phyloP scores from a whole-genome alignment of 345 rosid genomes.

The Pistacia vera region DNA sequence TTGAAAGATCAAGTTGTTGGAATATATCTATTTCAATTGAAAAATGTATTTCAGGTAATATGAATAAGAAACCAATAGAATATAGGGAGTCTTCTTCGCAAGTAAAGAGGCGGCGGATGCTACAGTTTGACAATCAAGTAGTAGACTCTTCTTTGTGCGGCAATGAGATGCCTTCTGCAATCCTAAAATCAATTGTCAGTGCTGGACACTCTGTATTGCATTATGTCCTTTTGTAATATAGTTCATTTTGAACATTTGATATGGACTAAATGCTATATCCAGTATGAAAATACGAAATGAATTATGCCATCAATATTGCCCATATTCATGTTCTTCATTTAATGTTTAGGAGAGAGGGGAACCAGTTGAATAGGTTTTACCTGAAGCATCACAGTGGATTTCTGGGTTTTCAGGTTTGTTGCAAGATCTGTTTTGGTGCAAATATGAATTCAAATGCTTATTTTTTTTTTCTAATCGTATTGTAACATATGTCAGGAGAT shows the following conservation, averaged over 20 bases:
- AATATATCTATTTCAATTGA: constrained; percentile 21
- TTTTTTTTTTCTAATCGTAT: constrained; percentile 13
- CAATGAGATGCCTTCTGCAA: constrained; percentile 63
- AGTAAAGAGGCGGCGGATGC: constrained; percentile 87
- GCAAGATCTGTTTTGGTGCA: constrained; percentile 5
- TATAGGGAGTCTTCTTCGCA: constrained; percentile 52
- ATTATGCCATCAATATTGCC: background rate
- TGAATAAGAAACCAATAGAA: constrained; percentile 53
- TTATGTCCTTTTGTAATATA: background rate
- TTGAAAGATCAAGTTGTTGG: background rate
- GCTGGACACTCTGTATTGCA: constrained; percentile 8
- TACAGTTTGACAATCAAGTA: constrained; percentile 68
- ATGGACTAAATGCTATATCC: background rate
- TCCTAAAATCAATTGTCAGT: constrained; percentile 74
- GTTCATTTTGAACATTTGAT: background rate
- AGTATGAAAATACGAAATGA: background rate
- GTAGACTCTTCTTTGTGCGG: constrained; percentile 52
- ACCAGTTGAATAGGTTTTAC: constrained; percentile 56
- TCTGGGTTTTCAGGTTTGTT: constrained; percentile 72
- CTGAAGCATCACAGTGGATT: constrained; percentile 54
- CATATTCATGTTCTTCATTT: constrained; percentile 18
- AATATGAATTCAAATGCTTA: constrained; percentile 16
- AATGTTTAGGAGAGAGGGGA: constrained; percentile 64
- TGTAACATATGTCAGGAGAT: constrained; percentile 36
- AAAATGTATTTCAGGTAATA: constrained; percentile 42